These are phyloP conservation scores for Thalassiosira hispida DNA, from an alignment of 352 stramenopile species.

Conservation along the genomic window DNA sequence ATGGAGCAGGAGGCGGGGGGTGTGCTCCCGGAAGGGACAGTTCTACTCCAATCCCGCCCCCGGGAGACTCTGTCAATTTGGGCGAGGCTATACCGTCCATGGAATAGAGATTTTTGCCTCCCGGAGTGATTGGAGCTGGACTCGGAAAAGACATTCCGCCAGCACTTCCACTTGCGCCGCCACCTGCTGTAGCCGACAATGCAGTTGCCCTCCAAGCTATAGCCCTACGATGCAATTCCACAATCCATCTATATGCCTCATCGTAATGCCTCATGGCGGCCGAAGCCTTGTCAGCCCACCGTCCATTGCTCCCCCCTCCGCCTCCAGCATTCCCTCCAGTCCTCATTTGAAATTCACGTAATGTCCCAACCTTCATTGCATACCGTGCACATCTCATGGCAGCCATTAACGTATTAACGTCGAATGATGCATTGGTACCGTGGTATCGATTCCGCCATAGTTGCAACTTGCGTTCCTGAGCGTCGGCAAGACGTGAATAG, in stretches of 20 bases:
- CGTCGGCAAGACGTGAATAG: constrained; percentile 40
- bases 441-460: constrained; percentile 53
- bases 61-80: constrained; percentile 37
- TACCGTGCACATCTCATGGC: constrained; percentile 51
- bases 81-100: constrained; percentile 36
- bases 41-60: constrained; percentile 47
- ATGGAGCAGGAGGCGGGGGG: neutral
- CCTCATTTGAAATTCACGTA: constrained; percentile 48
- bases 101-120: neutral
- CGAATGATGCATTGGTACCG: constrained; percentile 43
- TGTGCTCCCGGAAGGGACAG: constrained; percentile 11
- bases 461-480: constrained; percentile 42
- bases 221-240: constrained; percentile 46
- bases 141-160: neutral
- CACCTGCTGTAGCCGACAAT: neutral
- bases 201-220: constrained; percentile 26
- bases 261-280: constrained; percentile 41
- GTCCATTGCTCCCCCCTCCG: neutral
- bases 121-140: constrained; percentile 21
- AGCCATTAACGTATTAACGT: constrained; percentile 42
- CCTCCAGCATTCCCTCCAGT: neutral
- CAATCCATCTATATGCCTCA: constrained; percentile 43
- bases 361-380: constrained; percentile 40
- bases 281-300: constrained; percentile 25
- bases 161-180: neutral